phyloP scores from a whole-genome alignment of 2,329 filamentous ascomycete genomes.

The Botrytis fabae region DNA sequence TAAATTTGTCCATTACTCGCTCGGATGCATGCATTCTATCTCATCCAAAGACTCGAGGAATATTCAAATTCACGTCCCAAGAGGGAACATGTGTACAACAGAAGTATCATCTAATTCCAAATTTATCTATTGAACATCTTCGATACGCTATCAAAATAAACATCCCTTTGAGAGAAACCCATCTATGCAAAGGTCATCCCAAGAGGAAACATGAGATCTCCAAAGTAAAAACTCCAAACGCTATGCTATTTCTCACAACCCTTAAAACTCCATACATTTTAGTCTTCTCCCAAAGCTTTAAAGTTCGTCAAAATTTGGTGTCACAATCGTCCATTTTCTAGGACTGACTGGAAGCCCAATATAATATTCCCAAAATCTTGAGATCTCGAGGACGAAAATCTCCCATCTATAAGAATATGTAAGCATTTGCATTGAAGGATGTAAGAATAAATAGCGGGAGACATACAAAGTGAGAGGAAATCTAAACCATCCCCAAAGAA shows the following conservation, averaged over 20 bases:
- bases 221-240: constrained; percentile 21
- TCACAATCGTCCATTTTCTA: constrained; percentile 51
- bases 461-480: constrained; percentile 71
- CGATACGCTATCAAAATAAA: not conserved
- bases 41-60: too few species aligned
- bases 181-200: not conserved
- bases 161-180: not conserved
- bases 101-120: not conserved
- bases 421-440: not conserved
- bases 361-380: constrained; percentile 61
- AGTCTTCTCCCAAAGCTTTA: constrained; percentile 27
- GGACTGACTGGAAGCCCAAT: constrained; percentile 60
- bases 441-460: not conserved
- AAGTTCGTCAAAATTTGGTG: constrained; percentile 45
- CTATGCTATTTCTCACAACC: constrained; percentile 9
- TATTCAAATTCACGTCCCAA: too few species aligned
- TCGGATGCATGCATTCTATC: too few species aligned
- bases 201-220: not conserved
- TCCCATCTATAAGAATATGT: constrained; percentile 45
- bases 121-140: not conserved
- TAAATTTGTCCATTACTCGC: too few species aligned
- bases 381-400: constrained; percentile 54
- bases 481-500: constrained; percentile 68
- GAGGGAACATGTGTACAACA: not conserved
- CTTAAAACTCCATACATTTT: constrained; percentile 1